phyloP scores from a whole-genome alignment of 345 rosid genomes.

The Aethionema arabicum region DNA sequence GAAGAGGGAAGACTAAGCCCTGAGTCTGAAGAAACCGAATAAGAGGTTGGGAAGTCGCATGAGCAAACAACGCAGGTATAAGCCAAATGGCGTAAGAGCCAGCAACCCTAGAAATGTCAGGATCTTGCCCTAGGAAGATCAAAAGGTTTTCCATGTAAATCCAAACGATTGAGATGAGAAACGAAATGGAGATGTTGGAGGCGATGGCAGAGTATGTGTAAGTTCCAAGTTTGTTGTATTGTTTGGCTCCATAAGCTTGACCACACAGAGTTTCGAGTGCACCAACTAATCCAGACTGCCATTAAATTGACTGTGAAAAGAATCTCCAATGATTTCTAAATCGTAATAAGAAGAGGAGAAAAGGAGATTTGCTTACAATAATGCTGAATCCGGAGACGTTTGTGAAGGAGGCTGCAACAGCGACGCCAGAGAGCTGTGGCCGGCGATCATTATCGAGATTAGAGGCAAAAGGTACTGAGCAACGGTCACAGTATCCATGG shows the following conservation, averaged over 20 bases:
- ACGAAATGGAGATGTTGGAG: constrained; percentile 20
- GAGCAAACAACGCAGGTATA: constrained; percentile 26
- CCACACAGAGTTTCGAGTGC: constrained; percentile 38
- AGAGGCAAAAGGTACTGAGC: constrained; percentile 28
- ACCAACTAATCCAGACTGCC: constrained; percentile 26
- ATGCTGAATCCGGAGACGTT: constrained; percentile 32
- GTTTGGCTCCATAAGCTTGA: constrained; percentile 37
- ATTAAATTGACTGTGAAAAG: background rate
- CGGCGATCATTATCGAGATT: constrained; percentile 31
- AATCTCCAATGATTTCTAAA: background rate
- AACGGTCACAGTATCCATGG: constrained; percentile 31
- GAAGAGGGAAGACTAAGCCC: constrained; percentile 29
- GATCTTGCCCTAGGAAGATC: constrained; percentile 28
- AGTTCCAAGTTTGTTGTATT: constrained; percentile 29
- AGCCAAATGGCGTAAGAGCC: constrained; percentile 25
- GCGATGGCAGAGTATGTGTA: constrained; percentile 27
- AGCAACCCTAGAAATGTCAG: constrained; percentile 31
- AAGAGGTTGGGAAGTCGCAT: constrained; percentile 31
- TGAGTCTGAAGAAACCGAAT: constrained; percentile 33
- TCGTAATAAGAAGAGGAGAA: background rate
- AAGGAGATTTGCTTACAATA: constrained; percentile 5
- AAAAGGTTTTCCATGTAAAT: constrained; percentile 24
- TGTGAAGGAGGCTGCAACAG: constrained; percentile 33
- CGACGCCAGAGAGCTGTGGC: constrained; percentile 33
- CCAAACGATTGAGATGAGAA: constrained; percentile 31